Evolutionary conservation across 257 asterid species (phyloP).

Genomic region (Linderniella brevidens): DNA sequence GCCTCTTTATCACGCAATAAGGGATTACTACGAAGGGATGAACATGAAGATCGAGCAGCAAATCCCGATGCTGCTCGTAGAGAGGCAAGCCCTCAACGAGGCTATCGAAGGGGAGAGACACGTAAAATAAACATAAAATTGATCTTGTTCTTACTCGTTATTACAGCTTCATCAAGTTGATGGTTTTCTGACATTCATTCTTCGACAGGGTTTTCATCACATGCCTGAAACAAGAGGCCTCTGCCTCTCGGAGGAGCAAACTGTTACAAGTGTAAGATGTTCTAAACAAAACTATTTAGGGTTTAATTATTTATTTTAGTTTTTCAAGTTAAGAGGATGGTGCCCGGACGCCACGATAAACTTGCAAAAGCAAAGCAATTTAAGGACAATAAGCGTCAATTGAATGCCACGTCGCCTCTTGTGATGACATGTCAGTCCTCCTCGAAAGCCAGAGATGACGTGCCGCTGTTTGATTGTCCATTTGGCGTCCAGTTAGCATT

Average conservation of each 20-base stretch:
- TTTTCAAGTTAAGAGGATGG: no score
- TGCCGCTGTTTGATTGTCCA: no score
- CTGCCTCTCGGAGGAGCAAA: slow-evolving; percentile 96
- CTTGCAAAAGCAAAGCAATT: no score
- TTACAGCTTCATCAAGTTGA: neutral
- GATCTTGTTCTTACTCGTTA: neutral
- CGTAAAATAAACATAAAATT: slow-evolving; percentile 20
- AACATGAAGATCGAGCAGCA: slow-evolving; percentile 87
- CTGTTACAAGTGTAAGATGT: slow-evolving; percentile 72
- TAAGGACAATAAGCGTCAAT: no score
- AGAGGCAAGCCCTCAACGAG: slow-evolving; percentile 89
- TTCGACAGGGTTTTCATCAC: slow-evolving; percentile 82
- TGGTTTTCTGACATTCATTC: neutral
- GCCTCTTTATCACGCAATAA: slow-evolving; percentile 75
- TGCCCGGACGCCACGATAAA: no score
- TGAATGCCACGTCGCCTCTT: no score
- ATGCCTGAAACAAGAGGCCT: slow-evolving; percentile 97
- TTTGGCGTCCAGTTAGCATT: no score
- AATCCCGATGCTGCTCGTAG: slow-evolving; percentile 94
- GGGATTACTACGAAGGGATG: slow-evolving; percentile 96
- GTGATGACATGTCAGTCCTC: no score
- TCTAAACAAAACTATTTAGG: slow-evolving; percentile 6
- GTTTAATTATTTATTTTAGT: neutral
- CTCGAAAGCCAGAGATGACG: no score
- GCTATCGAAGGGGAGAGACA: slow-evolving; percentile 96